Base-by-base conservation (phyloP, 108 stramenopile genomes). In the Nitzschia palea region DNA sequence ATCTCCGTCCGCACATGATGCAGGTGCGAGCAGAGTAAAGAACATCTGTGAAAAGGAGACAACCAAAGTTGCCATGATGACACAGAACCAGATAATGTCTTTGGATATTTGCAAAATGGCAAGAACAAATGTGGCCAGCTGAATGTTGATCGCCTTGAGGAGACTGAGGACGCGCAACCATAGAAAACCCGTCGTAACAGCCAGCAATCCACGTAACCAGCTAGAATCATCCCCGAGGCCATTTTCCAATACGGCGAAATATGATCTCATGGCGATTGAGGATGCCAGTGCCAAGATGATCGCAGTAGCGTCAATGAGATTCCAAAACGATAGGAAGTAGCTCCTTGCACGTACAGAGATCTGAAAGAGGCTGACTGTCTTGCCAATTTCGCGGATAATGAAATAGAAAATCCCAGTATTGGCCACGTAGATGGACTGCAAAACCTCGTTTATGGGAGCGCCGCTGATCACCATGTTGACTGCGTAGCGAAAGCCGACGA, bases 341-440 rank as follows among this genome's bases (percentile, higher is more conserved):
- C 40, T 63, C 42, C 83, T 48, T 22, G 76, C 73, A n/a, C 63
- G 64, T 27, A 42, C 63, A 9, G 79, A 68, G 29, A 73, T 67
- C 26, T 62, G 47, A 34, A 65, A 74, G 14, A 85, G 69, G 28
- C 80, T 80, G 22, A 78, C 62, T 17, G 52, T 60, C 34, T 85
- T 85, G 15, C 84, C 84, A 22, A 85, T 65, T 63, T 85, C 84
- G 8, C 79, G 74, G 43, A 85, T 82, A 30, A 85, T 52, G 44
- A 82, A 85, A 50, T 85, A 85, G 58, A 85, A 85, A 12, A 85
- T 81, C 3, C 80, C 81, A 15, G 65, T 62, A 36, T 85, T 85
- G 25, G 84, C 70, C 18, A 85, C 58, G 45, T 85, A 85, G 28
- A 85, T 77, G 62, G 66, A 80, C 32, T 55, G 45, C 14, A 82